phyloP scores from a whole-genome alignment of 2,329 filamentous ascomycete species.

The Colletotrichum sp. region DNA sequence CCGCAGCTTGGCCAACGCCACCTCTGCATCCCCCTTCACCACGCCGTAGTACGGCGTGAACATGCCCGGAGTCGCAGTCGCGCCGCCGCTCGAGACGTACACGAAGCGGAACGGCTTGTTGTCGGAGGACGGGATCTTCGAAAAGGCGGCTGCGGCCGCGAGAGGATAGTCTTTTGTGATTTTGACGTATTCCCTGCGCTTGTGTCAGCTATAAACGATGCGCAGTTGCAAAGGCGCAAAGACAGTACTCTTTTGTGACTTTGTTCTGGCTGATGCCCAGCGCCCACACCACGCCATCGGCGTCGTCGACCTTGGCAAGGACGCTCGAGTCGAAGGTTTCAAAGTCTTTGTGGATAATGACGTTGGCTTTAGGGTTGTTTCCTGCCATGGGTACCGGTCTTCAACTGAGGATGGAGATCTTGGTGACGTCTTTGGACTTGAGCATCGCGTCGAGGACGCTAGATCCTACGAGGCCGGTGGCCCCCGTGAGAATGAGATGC shows the following conservation, averaged over 20 bases:
- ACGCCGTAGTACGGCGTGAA: constrained; percentile 64
- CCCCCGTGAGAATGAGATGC: constrained; percentile 71
- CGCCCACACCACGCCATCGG: constrained; percentile 75
- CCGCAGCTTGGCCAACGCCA: constrained; percentile 57
- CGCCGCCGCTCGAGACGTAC: constrained; percentile 69
- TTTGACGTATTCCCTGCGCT: constrained; percentile 60
- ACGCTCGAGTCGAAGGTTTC: constrained; percentile 60
- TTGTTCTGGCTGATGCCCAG: constrained; percentile 66
- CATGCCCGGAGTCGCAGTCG: constrained; percentile 58
- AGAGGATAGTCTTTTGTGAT: constrained; percentile 73
- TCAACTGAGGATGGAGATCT: constrained; percentile 71
- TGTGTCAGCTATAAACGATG: neutral
- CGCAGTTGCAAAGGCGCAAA: neutral
- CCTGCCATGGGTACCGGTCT: constrained; percentile 68
- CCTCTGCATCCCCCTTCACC: constrained; percentile 72
- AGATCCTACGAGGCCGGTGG: constrained; percentile 69
- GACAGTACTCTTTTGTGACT: constrained; percentile 59
- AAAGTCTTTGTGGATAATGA: constrained; percentile 74
- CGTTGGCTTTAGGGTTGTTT: constrained; percentile 62
- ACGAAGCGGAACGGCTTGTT: constrained; percentile 68
- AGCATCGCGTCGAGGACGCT: constrained; percentile 67
- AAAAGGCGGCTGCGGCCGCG: constrained; percentile 65
- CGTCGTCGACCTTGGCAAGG: constrained; percentile 64
- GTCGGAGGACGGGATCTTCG: constrained; percentile 41
- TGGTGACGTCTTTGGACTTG: constrained; percentile 57